These are phyloP conservation scores for Candida sphagnicola DNA, from an alignment of 805 yeast genomes.

Conservation along the genomic window DNA sequence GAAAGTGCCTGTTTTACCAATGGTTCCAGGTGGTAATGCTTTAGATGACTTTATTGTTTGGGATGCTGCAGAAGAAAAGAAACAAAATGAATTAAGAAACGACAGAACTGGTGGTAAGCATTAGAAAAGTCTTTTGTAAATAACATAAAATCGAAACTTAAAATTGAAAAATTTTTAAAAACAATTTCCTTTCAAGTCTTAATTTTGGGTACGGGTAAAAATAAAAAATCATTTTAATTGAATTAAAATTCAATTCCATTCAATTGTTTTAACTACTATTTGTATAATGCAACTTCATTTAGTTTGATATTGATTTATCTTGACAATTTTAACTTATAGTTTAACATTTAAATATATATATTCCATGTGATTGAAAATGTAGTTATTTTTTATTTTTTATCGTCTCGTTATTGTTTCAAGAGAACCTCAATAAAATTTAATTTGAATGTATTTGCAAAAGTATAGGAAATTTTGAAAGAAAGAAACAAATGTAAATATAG, in stretches of 20 bases:
- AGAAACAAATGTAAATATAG: too few relatives aligned
- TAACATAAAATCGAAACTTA: neutral
- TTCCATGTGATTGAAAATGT: neutral
- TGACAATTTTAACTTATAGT: neutral
- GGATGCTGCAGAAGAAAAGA: constrained; percentile 76
- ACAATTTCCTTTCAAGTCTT: neutral
- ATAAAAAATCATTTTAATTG: neutral
- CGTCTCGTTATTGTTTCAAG: neutral
- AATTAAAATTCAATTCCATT: neutral
- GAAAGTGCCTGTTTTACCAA: constrained; percentile 95
- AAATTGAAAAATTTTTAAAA: neutral
- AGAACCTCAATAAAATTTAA: too few relatives aligned
- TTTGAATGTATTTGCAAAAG: too few relatives aligned
- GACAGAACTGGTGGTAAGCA: constrained; percentile 73
- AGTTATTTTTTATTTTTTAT: neutral
- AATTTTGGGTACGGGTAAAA: constrained; percentile 1
- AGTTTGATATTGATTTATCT: neutral
- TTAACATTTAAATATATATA: neutral
- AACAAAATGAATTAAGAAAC: constrained; percentile 62
- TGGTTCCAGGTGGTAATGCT: constrained; percentile 96
- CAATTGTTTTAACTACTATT: neutral
- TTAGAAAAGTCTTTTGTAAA: constrained; percentile 21
- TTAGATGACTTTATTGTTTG: constrained; percentile 87
- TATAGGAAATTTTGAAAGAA: too few relatives aligned
- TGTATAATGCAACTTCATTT: constrained; percentile 1